phyloP scores from a whole-genome alignment of 2,329 filamentous ascomycete genomes.

The Tolypocladium album region DNA sequence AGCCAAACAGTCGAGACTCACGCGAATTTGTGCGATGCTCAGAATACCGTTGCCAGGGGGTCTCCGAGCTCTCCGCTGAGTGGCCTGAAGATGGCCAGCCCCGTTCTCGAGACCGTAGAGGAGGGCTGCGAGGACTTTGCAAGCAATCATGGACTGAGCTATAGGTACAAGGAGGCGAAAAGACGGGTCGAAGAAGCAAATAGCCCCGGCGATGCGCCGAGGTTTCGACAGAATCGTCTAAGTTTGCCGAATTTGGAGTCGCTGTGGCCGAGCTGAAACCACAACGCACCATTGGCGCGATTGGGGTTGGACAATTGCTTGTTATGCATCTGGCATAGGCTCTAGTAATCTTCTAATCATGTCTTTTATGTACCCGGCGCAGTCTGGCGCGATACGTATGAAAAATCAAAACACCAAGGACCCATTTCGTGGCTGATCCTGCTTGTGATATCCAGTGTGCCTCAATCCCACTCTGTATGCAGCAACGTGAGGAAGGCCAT shows the following conservation, averaged over 20 bases:
- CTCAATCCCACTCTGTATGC: not conserved
- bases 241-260: constrained; percentile 3
- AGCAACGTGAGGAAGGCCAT: not conserved
- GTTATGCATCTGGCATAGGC: not conserved
- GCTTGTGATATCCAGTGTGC: not conserved
- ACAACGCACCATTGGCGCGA: no score
- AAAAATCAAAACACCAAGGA: not conserved
- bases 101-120: constrained; percentile 13
- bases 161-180: not conserved
- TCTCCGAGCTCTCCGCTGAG: not conserved
- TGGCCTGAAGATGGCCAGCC: not conserved
- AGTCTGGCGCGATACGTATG: not conserved
- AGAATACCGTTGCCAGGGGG: not conserved
- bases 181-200: not conserved
- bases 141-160: constrained; percentile 5
- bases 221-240: not conserved
- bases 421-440: not conserved
- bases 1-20: not conserved
- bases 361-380: not conserved
- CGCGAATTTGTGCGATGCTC: not conserved
- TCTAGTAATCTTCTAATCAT: not conserved
- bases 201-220: not conserved
- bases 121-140: constrained; percentile 11
- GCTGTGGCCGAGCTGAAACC: constrained; percentile 1
- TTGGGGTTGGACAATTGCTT: not conserved